Evolutionary conservation across 345 rosid genomes (phyloP).

Genomic region (Psidium guajava): DNA sequence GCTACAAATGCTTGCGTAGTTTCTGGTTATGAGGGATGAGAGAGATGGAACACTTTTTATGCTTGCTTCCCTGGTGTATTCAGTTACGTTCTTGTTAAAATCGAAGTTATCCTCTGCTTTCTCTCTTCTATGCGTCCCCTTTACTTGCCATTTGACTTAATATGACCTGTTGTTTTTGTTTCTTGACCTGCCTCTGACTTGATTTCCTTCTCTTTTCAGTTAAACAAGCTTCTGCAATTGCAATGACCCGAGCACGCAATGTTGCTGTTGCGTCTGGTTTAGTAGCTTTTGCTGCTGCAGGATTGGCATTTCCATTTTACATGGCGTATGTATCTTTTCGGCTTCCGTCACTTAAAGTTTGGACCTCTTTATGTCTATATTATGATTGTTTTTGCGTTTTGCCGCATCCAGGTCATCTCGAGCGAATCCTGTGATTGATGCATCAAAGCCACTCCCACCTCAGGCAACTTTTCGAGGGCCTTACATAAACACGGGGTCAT

Average conservation of each 20-base stretch:
- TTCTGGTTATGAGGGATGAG: neutral
- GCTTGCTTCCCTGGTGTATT: neutral
- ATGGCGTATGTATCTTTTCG: constrained; percentile 56
- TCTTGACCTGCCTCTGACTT: neutral
- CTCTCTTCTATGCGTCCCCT: neutral
- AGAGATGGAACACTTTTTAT: neutral
- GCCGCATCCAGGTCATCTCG: constrained; percentile 42
- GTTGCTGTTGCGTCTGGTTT: constrained; percentile 66
- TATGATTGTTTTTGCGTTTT: neutral
- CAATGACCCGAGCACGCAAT: constrained; percentile 55
- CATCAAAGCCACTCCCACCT: constrained; percentile 80
- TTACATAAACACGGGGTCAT: constrained; percentile 87
- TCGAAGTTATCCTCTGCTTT: neutral
- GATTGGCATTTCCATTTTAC: constrained; percentile 85
- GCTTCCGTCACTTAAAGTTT: neutral
- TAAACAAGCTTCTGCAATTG: neutral
- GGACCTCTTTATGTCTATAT: neutral
- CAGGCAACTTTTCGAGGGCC: constrained; percentile 97
- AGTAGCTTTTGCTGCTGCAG: constrained; percentile 64
- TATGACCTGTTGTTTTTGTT: neutral
- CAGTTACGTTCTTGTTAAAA: neutral
- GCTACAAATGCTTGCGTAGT: neutral
- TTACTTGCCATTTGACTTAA: neutral
- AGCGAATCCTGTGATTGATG: constrained; percentile 57
- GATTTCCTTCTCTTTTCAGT: neutral